phyloP scores from a whole-genome alignment of 192 early-diverging fungal species.

The Backusella liffmaniae region DNA sequence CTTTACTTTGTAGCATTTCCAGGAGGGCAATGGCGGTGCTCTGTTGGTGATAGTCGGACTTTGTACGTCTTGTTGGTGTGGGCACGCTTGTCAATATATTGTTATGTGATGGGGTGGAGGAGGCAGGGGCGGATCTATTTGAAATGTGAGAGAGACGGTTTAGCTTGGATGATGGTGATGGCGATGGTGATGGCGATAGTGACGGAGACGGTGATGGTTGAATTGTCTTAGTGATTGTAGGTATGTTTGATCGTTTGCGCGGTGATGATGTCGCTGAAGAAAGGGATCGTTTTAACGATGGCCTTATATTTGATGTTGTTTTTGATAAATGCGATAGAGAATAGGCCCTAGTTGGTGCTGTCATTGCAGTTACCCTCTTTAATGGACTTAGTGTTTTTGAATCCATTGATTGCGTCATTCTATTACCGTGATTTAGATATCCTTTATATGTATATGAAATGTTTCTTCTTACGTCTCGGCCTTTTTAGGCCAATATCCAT shows the following conservation, averaged over 20 bases:
- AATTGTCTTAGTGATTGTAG: no score
- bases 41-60: not conserved
- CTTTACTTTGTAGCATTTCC: not conserved
- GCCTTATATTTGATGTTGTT: not conserved
- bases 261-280: not conserved
- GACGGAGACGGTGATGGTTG: not conserved
- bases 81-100: not conserved
- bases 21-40: not conserved
- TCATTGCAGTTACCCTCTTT: not conserved
- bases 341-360: not conserved
- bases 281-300: no score
- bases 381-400: constrained; percentile 7
- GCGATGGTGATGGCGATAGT: not conserved
- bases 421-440: not conserved
- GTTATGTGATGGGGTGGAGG: not conserved
- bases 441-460: not conserved
- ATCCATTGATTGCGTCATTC: not conserved
- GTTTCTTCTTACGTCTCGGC: constrained; percentile 35
- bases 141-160: not conserved
- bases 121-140: not conserved
- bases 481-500: constrained; percentile 30
- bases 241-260: no score
- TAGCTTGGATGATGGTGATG: not conserved
- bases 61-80: not conserved
- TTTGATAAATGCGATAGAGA: not conserved